phyloP scores from a whole-genome alignment of 306 rosid species.

The Nissolia schottii region DNA sequence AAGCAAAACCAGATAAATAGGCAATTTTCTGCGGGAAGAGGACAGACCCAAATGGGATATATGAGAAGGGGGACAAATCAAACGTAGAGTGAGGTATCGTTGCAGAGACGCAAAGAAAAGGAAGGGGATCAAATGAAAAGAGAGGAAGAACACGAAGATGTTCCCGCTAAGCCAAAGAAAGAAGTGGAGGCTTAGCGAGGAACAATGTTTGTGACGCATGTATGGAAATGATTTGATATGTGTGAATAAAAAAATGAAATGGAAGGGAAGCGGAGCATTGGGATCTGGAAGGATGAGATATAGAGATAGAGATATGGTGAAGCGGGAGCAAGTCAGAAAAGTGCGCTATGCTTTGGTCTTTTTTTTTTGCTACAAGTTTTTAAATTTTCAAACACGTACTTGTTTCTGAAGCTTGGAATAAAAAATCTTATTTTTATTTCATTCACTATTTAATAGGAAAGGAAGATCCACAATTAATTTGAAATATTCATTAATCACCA shows the following conservation, averaged over 20 bases:
- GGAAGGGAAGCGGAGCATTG: not conserved
- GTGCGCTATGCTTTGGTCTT: not conserved
- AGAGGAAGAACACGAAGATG: not conserved
- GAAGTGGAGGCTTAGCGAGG: not conserved
- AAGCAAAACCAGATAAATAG: not conserved
- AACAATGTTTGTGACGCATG: not conserved
- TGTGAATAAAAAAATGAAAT: not conserved
- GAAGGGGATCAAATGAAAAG: no score
- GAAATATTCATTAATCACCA: no score
- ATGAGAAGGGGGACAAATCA: not conserved
- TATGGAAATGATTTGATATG: not conserved
- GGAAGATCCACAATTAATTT: no score
- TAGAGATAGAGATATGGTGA: not conserved
- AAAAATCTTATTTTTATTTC: no score
- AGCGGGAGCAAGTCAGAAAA: not conserved
- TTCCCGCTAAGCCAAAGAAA: constrained; percentile 1
- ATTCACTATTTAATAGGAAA: no score
- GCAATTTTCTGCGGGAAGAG: not conserved
- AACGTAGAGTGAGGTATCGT: not conserved
- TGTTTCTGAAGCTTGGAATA: no score
- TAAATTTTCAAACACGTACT: no score
- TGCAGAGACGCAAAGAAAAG: not conserved
- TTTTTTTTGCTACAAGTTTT: no score
- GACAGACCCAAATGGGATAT: no score
- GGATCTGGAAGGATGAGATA: constrained; percentile 26